phyloP scores from a whole-genome alignment of 805 yeast species.

The Candida multigemmis region DNA sequence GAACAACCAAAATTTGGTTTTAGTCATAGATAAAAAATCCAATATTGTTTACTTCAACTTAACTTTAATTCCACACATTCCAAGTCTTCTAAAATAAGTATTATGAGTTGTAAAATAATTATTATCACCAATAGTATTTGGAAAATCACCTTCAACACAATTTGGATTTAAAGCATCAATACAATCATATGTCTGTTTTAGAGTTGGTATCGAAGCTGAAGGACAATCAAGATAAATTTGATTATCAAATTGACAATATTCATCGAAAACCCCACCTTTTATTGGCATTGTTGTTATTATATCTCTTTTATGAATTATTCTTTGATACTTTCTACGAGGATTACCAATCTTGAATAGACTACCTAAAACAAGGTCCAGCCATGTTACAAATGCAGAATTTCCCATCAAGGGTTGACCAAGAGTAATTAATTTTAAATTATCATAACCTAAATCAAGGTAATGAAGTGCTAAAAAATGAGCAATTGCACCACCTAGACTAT shows the following conservation, averaged over 20 bases:
- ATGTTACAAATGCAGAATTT: slow-evolving; percentile 23
- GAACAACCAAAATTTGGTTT: slow-evolving; percentile 26
- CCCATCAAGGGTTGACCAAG: slow-evolving; percentile 40
- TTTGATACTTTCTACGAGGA: slow-evolving; percentile 11
- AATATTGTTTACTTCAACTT: background rate
- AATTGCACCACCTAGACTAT: slow-evolving; percentile 34
- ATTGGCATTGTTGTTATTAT: slow-evolving; percentile 20
- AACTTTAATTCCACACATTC: slow-evolving; percentile 17
- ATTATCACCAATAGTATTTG: slow-evolving; percentile 3
- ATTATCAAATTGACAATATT: slow-evolving; percentile 24
- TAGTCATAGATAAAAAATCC: slow-evolving; percentile 5
- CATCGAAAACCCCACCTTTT: slow-evolving; percentile 8
- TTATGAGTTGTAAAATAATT: slow-evolving; percentile 23
- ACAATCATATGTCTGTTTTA: slow-evolving; percentile 25
- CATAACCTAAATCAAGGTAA: slow-evolving; percentile 23
- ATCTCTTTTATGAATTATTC: slow-evolving; percentile 17
- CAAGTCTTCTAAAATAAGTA: slow-evolving; percentile 28
- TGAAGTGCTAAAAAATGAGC: slow-evolving; percentile 27
- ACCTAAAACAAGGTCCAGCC: slow-evolving; percentile 25
- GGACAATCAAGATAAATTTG: slow-evolving; percentile 28
- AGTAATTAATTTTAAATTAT: slow-evolving; percentile 22
- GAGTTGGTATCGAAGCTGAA: slow-evolving; percentile 17
- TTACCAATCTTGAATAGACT: slow-evolving; percentile 12
- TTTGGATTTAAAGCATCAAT: slow-evolving; percentile 11
- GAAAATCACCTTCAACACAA: slow-evolving; percentile 24